Base-by-base conservation (phyloP, 345 rosid genomes). In the Arabidopsis arenosa region DNA sequence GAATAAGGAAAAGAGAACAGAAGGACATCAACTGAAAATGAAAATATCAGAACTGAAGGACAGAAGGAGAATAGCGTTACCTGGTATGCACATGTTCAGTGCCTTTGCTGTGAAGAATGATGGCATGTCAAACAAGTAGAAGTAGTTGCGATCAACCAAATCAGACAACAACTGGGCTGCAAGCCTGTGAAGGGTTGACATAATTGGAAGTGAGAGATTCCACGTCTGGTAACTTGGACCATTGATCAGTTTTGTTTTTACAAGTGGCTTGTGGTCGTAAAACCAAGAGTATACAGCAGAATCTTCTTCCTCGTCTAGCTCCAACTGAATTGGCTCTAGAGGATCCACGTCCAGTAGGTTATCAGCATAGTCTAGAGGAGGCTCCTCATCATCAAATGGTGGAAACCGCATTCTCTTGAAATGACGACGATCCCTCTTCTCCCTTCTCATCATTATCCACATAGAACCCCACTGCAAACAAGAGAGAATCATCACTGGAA, bases 381-480 rank as follows among this genome's bases (percentile, higher is more conserved):
- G 99, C 81, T 96, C 99, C 80, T 96, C 99, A 26, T 96, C 99
- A 67, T 96, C 99, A 83, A 96, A 96, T 39, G 99, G 99, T 3
- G 99, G 99, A 83, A 96, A 96, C 70, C 98, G 86, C 99, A 96
- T 95, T 71, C 98, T 86, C 87, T 95, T 95, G 84, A 95, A 95
- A 80, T 95, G 99, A 48, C 97, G 89, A 60, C 99, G 87, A 74
- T 96, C 99, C 85, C 99, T 88, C 85, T 95, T 95, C 85, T 96
- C 99, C 74, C 99, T 90, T 57, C 99, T 85, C 99, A 96, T 96
- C 99, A 96, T 96, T 47, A 96, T 96, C 99, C 99, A 96, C 99
- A 96, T 96, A 6, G 98, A 75, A 32, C 99, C 98, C 99, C 99
- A 96, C 94, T 96, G 83, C 54, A 21, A 67, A 73, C 21, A 43